Evolutionary conservation across 2,329 filamentous ascomycete species (phyloP), one percentile per base, ranked within the genome.

Genomic region (Chaetomium sp.): DNA sequence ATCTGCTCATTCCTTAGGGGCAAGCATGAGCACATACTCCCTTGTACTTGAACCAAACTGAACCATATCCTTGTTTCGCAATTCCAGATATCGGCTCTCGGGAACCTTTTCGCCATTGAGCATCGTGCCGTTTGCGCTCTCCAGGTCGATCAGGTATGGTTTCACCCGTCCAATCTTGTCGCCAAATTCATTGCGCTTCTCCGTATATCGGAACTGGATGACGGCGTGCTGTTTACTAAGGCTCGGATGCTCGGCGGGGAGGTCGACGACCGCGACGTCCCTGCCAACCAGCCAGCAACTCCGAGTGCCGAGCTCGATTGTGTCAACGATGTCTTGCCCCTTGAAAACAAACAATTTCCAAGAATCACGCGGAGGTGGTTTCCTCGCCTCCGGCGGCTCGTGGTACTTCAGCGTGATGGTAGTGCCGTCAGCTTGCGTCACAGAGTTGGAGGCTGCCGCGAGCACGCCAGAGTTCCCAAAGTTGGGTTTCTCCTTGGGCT

Each of bases 261-360:
- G 81, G 75, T 99, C 95, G 2, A 91, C 92, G 3, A 99, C 89
- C 5, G 89, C 80, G 60, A 84, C 77, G 71, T 97, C 93, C 55
- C 93, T 84, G 0, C 95, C 95, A 9, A 97, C 80, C 27, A 99
- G 81, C 95, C 95, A 99, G 79, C 92, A 97, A 73, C 90, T 96
- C 66, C 92, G 87, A 63, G 82, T 79, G 64, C 85, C 83, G 57
- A 99, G 82, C 65, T 92, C 87, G 25, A 97, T 83, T 1, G 92
- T 96, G 73, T 96, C 92, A 38, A 97, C 76, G 3, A 96, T 83
- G 63, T 93, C 90, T 31, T 84, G 77, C 12, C 87, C 91, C 74
- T 97, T 97, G 84, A 99, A 99, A 25, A 97, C 85, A 75, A 96
- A 98, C 56, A 99, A 81, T 66, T 91, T 91, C 94, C 94, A 99